Percentiles rank a stretch among this genome's conserved stretches.
phyloP scores from a whole-genome alignment of 2,329 filamentous ascomycete genomes.

The Pseudogymnoascus sp. region DNA sequence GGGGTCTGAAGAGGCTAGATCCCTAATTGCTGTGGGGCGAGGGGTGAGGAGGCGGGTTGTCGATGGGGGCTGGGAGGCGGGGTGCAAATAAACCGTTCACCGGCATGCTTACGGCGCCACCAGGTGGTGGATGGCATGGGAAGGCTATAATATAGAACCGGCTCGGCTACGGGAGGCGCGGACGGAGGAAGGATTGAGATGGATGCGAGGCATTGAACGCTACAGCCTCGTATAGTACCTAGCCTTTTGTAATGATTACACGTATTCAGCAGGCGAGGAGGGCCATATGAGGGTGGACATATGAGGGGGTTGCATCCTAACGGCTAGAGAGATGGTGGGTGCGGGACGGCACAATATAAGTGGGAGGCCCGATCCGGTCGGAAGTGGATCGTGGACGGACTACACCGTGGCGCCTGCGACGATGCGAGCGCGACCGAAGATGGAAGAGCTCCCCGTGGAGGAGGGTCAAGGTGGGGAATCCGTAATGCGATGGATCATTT shows the following conservation, averaged over 20 bases:
- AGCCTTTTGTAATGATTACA: neutral
- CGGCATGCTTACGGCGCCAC: neutral
- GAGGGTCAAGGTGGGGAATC: constrained; percentile 3
- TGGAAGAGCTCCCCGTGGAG: neutral
- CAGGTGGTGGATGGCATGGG: neutral
- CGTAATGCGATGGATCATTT: neutral
- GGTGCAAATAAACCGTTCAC: neutral
- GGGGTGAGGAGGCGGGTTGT: neutral
- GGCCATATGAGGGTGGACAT: neutral
- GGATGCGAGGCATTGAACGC: neutral
- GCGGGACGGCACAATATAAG: constrained; percentile 3
- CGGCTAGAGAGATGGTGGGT: neutral
- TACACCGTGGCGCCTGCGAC: neutral
- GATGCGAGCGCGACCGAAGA: constrained; percentile 5
- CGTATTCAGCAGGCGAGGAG: neutral
- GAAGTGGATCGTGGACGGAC: neutral
- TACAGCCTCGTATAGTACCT: neutral
- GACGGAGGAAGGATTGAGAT: neutral
- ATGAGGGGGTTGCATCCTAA: constrained; percentile 1
- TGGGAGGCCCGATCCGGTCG: constrained; percentile 6
- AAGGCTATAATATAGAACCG: neutral
- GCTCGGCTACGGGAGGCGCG: neutral
- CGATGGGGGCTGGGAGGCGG: neutral
- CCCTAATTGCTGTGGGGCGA: neutral
- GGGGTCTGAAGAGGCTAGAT: neutral